Percentiles rank a stretch among this genome's conserved stretches.
phyloP scores from a whole-genome alignment of 257 asterid genomes.

The Gentiana straminea region DNA sequence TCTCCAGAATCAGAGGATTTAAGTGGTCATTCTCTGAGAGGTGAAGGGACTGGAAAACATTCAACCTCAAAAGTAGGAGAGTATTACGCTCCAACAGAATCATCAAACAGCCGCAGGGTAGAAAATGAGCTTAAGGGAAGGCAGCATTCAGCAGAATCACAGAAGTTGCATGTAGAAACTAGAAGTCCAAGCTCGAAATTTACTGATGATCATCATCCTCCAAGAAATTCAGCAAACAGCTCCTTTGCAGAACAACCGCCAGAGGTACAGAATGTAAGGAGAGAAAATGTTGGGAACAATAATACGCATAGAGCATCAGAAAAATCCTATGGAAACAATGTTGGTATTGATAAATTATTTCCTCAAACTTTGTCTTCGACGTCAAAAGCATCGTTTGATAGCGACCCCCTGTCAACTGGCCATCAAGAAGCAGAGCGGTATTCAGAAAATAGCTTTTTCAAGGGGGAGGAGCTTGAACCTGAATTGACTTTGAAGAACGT shows the following conservation, averaged over 20 bases:
- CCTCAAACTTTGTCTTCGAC: conserved; percentile 21
- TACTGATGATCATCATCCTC: conserved; percentile 14
- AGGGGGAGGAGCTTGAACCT: conserved; percentile 17
- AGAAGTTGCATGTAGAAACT: conserved; percentile 28
- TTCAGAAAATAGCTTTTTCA: conserved; percentile 20
- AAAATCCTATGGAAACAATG: conserved; percentile 18
- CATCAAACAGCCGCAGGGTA: conserved; percentile 15
- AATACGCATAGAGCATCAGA: conserved; percentile 15
- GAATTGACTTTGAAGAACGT: conserved; percentile 12
- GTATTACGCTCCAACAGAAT: conserved; percentile 23
- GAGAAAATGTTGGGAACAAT: conserved; percentile 17
- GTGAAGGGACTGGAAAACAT: conserved; percentile 23
- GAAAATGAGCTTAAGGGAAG: conserved; percentile 5
- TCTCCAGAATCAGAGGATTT: conserved; percentile 31
- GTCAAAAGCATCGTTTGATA: conserved; percentile 28
- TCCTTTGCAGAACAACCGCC: conserved; percentile 17
- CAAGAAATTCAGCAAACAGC: conserved; percentile 24
- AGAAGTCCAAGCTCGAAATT: conserved; percentile 13
- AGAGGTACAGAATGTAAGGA: conserved; percentile 20
- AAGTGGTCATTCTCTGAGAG: conserved; percentile 19
- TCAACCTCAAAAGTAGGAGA: conserved; percentile 13
- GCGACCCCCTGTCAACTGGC: conserved; percentile 17
- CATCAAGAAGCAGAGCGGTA: conserved; percentile 22
- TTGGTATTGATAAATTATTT: conserved; percentile 22
- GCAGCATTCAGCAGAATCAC: conserved; percentile 29